Base-by-base conservation (phyloP, 2,329 filamentous ascomycete species). In the Fusarium haematococcum region DNA sequence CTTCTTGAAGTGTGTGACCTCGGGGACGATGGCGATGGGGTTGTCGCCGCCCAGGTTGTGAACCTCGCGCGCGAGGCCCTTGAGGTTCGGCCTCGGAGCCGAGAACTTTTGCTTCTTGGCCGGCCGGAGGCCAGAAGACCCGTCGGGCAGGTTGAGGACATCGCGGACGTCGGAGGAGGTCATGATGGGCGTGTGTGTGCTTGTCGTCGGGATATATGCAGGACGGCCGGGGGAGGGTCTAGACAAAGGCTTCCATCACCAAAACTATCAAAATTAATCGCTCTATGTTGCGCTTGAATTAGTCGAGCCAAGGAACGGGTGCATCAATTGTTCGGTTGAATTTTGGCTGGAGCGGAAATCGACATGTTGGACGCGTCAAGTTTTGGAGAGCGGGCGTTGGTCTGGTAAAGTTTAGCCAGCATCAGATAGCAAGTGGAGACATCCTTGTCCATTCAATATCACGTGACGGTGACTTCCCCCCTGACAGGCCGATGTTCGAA, bases 121-220 rank as follows among this genome's bases (percentile, higher is more conserved):
- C 45, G 91, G 90, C 72, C 92, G 85, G 63, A 86, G 80, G 61
- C 84, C 85, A 60, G 85, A 79, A 60, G 84, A 78, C 70, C 86
- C 84, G 35, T 91, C 92, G 59, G 92, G 92, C 81, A 97, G 87
- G 83, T 95, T 94, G 80, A 97, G 91, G 81, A 97, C 94, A 82
- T 97, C 95, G 85, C 94, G 94, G 77, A 97, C 91, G 87, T 97
- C 95, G 82, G 91, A 90, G 73, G 92, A 92, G 70, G 92, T 88
- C 92, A 94, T 94, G 74, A 79, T 86, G 79, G 75, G 74, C 11
- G 25, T 30, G 35, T 39, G 35, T 27, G 25, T 67, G 76, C 67
- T 69, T 74, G 64, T 61, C 68, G 69, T 68, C 30, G 70, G 41
- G 18, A 14, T 25, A 54, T 13, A 37, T 63, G 48, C 48, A 50